Conservation (phyloP, 2,329 filamentous ascomycete species). For the Penicillium sp. region DNA sequence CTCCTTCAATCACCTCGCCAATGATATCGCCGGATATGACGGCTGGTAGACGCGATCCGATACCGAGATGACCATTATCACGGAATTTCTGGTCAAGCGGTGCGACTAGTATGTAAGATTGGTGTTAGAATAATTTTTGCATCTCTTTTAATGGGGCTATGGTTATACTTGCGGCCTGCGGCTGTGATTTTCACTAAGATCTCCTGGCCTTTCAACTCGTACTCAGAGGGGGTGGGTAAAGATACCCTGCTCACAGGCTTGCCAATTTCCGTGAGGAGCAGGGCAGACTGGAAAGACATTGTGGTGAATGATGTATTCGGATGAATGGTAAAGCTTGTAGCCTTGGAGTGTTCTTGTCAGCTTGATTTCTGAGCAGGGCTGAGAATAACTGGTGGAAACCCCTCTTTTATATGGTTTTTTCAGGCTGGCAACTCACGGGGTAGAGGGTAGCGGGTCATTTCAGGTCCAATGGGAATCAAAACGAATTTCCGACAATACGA, state of each 20-base stretch:
- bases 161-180: neutral
- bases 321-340: too few relatives aligned
- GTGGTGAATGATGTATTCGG: neutral
- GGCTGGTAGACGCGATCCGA: neutral
- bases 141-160: neutral
- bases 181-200: neutral
- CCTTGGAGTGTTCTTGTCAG: too few relatives aligned
- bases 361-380: too few relatives aligned
- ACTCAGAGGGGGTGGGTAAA: neutral
- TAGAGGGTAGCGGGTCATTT: too few relatives aligned
- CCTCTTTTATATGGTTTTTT: too few relatives aligned
- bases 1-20: neutral
- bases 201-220: neutral
- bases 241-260: neutral
- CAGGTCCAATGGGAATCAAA: too few relatives aligned
- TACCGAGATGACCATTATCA: neutral
- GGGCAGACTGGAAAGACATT: neutral
- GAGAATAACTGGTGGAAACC: too few relatives aligned
- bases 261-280: neutral
- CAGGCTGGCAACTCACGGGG: too few relatives aligned
- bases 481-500: too few relatives aligned
- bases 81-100: conserved; percentile 3
- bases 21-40: neutral
- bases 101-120: neutral
- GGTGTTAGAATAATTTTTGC: neutral